These are phyloP conservation scores for Ceratocystis alfenasii DNA, from an alignment of 2,329 filamentous ascomycete genomes.

Conservation along the genomic window DNA sequence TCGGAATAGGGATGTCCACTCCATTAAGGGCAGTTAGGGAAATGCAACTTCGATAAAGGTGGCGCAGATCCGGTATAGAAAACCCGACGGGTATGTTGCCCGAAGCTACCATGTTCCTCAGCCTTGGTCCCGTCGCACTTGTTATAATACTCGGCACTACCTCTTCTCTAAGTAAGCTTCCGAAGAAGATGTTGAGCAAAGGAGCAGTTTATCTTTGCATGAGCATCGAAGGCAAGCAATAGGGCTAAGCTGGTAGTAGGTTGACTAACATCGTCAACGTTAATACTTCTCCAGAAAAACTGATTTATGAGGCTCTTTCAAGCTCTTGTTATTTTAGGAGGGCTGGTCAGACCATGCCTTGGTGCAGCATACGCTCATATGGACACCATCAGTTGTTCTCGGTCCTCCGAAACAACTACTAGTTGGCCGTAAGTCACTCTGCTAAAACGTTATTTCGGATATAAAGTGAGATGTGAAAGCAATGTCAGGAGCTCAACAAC, in stretches of 20 bases:
- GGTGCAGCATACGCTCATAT: background rate
- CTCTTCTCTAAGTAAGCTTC: background rate
- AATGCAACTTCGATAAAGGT: no score
- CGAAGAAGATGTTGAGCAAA: background rate
- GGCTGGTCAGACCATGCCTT: background rate
- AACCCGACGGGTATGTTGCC: no score
- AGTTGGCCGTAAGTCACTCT: background rate
- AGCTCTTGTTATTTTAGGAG: background rate
- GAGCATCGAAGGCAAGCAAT: background rate
- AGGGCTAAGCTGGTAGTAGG: background rate
- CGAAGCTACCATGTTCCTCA: no score
- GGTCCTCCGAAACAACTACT: background rate
- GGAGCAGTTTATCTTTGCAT: background rate
- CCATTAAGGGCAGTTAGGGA: no score
- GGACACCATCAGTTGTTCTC: background rate
- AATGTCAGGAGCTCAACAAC: background rate
- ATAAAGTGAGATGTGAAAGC: background rate
- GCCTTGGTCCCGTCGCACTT: no score
- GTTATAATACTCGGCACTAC: no score
- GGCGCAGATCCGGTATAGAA: no score
- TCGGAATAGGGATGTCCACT: no score
- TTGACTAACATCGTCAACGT: background rate
- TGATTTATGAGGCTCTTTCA: background rate
- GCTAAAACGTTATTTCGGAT: background rate
- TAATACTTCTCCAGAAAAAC: background rate